phyloP scores from a whole-genome alignment of 1,284 basidiomycete species.

The Agaricales sp. region DNA sequence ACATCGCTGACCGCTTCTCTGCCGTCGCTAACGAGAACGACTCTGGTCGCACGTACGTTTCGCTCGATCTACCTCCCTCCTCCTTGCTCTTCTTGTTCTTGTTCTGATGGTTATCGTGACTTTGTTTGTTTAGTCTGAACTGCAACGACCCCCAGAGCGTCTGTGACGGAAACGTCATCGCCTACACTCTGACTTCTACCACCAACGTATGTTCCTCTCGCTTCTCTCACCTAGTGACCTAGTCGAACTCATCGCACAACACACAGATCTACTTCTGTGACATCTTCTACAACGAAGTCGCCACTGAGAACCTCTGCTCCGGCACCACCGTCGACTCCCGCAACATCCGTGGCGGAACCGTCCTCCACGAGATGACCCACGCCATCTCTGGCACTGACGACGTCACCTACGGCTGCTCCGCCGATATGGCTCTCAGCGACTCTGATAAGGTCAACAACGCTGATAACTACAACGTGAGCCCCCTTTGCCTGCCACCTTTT shows the following conservation, averaged over 20 bases:
- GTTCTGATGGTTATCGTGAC: not conserved
- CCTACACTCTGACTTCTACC: not conserved
- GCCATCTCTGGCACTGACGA: no score
- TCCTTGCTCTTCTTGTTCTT: not conserved
- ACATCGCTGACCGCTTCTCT: not conserved
- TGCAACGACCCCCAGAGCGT: not conserved
- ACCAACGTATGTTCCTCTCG: not conserved
- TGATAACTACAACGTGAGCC: not conserved
- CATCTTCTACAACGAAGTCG: not conserved
- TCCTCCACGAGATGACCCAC: not conserved
- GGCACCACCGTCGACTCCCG: not conserved
- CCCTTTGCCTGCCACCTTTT: no score
- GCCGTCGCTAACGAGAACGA: not conserved
- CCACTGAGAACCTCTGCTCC: not conserved
- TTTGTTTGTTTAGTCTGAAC: not conserved
- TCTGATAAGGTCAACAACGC: not conserved
- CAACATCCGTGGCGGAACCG: not conserved
- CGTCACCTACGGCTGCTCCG: not conserved
- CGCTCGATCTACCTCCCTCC: no score
- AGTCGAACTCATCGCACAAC: not conserved
- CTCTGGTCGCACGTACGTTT: not conserved
- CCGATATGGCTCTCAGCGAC: not conserved
- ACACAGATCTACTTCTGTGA: not conserved
- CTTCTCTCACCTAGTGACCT: not conserved
- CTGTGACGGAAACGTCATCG: not conserved